phyloP scores from a whole-genome alignment of 2,329 filamentous ascomycete species.

The Exutisphaerella laricina region DNA sequence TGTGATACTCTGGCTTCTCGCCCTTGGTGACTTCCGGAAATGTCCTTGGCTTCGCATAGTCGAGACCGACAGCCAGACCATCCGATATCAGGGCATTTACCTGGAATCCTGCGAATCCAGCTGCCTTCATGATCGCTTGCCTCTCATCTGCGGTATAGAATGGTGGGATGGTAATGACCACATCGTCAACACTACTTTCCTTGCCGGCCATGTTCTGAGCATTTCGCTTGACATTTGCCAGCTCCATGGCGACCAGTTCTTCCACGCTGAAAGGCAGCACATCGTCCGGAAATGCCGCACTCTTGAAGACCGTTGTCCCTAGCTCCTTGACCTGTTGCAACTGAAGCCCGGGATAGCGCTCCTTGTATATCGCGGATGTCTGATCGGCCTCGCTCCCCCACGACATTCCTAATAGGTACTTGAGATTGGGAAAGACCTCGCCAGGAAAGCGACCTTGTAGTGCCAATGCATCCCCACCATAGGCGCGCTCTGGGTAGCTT shows the following conservation, averaged over 20 bases:
- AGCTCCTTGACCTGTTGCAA: slow-evolving; percentile 55
- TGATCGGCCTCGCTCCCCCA: slow-evolving; percentile 46
- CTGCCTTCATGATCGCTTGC: slow-evolving; percentile 75
- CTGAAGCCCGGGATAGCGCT: slow-evolving; percentile 71
- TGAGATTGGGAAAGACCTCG: slow-evolving; percentile 93
- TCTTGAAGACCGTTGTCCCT: slow-evolving; percentile 76
- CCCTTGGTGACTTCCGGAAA: slow-evolving; percentile 82
- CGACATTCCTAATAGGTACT: slow-evolving; percentile 74
- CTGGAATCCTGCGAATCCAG: slow-evolving; percentile 80
- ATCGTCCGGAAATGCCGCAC: slow-evolving; percentile 64
- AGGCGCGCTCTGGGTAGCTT: slow-evolving; percentile 76
- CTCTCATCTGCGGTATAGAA: slow-evolving; percentile 91
- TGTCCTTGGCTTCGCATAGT: slow-evolving; percentile 87
- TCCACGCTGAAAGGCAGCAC: slow-evolving; percentile 67
- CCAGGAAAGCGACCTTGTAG: slow-evolving; percentile 80
- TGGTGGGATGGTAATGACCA: slow-evolving; percentile 80
- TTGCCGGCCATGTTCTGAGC: slow-evolving; percentile 77
- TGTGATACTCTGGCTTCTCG: slow-evolving; percentile 80
- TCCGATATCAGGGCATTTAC: slow-evolving; percentile 82
- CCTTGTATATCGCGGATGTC: slow-evolving; percentile 63
- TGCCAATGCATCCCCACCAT: slow-evolving; percentile 86
- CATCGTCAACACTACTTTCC: slow-evolving; percentile 66
- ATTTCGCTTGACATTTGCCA: slow-evolving; percentile 85
- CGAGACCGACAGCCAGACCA: slow-evolving; percentile 83
- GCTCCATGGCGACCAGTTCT: slow-evolving; percentile 91